Evolutionary conservation across 2,329 filamentous ascomycete species (phyloP).

Genomic region (Cladophialophora exuberans): DNA sequence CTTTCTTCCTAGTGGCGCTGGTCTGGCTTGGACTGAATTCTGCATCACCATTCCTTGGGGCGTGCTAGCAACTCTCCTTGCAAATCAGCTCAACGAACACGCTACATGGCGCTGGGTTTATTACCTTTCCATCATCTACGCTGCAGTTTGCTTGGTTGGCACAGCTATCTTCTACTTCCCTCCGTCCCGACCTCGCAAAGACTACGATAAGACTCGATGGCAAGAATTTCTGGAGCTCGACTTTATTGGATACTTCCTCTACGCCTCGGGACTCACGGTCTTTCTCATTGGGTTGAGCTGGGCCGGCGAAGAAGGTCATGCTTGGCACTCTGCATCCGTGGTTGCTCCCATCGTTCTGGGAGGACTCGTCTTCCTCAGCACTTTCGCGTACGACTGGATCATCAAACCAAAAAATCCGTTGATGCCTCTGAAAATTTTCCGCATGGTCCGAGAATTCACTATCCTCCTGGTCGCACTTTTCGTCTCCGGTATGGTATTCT

Average conservation of each 20-base stretch:
- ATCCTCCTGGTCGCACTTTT: slow-evolving; percentile 12
- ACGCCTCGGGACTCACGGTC: slow-evolving; percentile 44
- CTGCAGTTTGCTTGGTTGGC: slow-evolving; percentile 32
- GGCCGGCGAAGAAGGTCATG: slow-evolving; percentile 44
- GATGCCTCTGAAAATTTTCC: slow-evolving; percentile 13
- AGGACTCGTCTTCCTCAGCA: slow-evolving; percentile 37
- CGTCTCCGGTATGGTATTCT: slow-evolving; percentile 46
- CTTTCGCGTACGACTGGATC: slow-evolving; percentile 44
- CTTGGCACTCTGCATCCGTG: slow-evolving; percentile 47
- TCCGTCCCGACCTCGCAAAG: slow-evolving; percentile 51
- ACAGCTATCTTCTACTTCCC: slow-evolving; percentile 54
- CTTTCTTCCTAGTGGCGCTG: slow-evolving; percentile 38
- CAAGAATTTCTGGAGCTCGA: slow-evolving; percentile 51
- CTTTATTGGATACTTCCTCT: slow-evolving; percentile 50
- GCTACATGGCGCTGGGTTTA: slow-evolving; percentile 57
- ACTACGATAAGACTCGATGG: slow-evolving; percentile 33
- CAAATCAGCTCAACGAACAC: slow-evolving; percentile 47
- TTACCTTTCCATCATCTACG: slow-evolving; percentile 34
- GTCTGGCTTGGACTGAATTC: slow-evolving; percentile 39
- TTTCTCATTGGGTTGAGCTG: slow-evolving; percentile 50
- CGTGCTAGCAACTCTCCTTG: slow-evolving; percentile 49
- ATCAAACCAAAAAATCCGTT: slow-evolving; percentile 9
- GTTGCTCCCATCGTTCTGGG: slow-evolving; percentile 44
- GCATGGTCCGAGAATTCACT: slow-evolving; percentile 14
- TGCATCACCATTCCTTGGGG: slow-evolving; percentile 15